Evolutionary conservation across 257 asterid species (phyloP).

Genomic region (Solanum sejunctum): DNA sequence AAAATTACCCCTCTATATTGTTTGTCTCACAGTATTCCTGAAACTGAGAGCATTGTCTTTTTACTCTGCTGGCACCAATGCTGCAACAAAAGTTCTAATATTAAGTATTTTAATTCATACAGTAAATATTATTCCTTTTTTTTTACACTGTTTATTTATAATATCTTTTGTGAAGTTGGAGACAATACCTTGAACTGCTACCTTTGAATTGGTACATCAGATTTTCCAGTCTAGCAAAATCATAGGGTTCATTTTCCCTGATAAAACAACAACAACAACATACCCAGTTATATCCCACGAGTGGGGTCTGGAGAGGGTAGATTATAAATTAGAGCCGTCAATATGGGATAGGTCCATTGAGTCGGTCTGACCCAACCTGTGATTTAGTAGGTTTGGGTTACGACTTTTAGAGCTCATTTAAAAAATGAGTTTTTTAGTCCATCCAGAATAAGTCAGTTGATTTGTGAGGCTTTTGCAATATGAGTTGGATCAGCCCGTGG

Average conservation of each 20-base stretch:
- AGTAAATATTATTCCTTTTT: neutral
- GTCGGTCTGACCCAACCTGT: accelerated
- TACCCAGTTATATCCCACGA: too few species aligned
- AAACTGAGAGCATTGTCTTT: constrained; percentile 51
- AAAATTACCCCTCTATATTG: constrained; percentile 46
- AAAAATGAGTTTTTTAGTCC: too few species aligned
- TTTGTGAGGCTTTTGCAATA: too few species aligned
- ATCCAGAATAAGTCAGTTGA: too few species aligned
- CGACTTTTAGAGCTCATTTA: too few species aligned
- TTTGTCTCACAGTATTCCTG: constrained; percentile 53
- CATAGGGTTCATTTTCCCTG: constrained; percentile 38
- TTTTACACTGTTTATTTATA: neutral
- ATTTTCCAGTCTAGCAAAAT: constrained; percentile 53
- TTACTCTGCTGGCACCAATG: constrained; percentile 72
- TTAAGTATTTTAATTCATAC: neutral
- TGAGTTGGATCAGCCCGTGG: too few species aligned
- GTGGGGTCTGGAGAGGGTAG: too few species aligned
- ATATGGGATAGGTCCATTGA: too few species aligned
- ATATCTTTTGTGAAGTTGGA: neutral
- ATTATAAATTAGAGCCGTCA: neutral
- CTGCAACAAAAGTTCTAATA: constrained; percentile 19
- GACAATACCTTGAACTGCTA: constrained; percentile 63
- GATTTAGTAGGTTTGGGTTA: too few species aligned
- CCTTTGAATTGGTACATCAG: constrained; percentile 76
- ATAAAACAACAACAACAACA: too few species aligned